Evolutionary conservation across 495 filamentous ascomycete genomes (phyloP).

Genomic region (Lepidopterella palustris): DNA sequence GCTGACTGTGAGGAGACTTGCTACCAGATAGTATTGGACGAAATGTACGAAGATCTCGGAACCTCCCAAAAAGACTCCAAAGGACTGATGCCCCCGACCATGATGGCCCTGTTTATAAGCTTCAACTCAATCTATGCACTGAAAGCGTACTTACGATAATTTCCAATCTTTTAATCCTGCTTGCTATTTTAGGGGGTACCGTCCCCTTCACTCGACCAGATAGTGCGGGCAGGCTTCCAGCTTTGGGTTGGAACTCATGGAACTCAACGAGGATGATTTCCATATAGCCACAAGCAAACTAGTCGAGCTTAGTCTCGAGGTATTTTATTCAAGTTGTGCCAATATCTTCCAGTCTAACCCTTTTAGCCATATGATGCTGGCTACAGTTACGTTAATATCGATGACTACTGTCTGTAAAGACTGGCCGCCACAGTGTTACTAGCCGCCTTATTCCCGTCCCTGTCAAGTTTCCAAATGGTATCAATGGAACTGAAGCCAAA

Average conservation of each 20-base stretch:
- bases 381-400: conserved; percentile 34
- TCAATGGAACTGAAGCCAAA: conserved; percentile 25
- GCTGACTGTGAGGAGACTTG: too few species aligned
- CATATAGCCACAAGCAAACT: conserved; percentile 27
- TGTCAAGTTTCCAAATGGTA: conserved; percentile 31
- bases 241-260: conserved; percentile 58
- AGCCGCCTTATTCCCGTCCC: conserved; percentile 50
- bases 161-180: background rate
- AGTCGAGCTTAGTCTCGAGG: conserved; percentile 32
- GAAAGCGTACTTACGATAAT: background rate
- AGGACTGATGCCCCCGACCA: too few species aligned
- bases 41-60: too few species aligned
- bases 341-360: too few species aligned
- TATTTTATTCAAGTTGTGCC: too few species aligned
- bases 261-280: conserved; percentile 40
- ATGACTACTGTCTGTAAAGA: conserved; percentile 34
- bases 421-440: conserved; percentile 27
- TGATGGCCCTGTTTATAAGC: too few species aligned
- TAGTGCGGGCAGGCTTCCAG: conserved; percentile 43
- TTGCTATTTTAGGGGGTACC: background rate
- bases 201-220: background rate
- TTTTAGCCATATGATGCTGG: conserved; percentile 30
- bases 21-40: too few species aligned
- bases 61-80: too few species aligned
- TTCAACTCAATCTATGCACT: too few species aligned